Conservation (phyloP, 2,329 filamentous ascomycete species). For the Septoria petroselini region DNA sequence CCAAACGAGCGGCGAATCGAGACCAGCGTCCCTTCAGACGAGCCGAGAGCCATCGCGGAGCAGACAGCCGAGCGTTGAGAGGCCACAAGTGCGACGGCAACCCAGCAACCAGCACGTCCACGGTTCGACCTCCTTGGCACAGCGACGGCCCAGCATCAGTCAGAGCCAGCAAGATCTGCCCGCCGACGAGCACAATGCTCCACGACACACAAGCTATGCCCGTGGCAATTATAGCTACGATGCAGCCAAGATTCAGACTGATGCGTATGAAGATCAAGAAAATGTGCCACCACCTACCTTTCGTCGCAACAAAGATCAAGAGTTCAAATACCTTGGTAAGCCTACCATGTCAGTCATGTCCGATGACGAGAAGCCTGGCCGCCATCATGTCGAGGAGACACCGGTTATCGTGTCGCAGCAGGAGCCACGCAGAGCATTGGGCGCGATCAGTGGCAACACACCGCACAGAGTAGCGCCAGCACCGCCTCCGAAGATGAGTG, state of each 20-base stretch:
- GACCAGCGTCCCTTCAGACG: conserved; percentile 33
- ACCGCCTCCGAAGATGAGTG: conserved; percentile 93
- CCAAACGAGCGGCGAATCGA: conserved; percentile 30
- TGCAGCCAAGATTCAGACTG: conserved; percentile 52
- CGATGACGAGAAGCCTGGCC: conserved; percentile 44
- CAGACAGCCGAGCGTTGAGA: conserved; percentile 35
- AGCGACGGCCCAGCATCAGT: conserved; percentile 31
- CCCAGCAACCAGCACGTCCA: conserved; percentile 27
- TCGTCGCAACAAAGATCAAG: conserved; percentile 58
- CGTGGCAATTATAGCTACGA: conserved; percentile 49
- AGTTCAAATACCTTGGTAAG: conserved; percentile 56
- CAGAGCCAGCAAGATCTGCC: conserved; percentile 24
- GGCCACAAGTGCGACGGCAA: conserved; percentile 26
- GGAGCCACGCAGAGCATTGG: conserved; percentile 48
- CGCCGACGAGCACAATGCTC: conserved; percentile 35
- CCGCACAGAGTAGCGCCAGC: conserved; percentile 71
- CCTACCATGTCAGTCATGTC: conserved; percentile 53
- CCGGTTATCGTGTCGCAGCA: conserved; percentile 38
- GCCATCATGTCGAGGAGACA: conserved; percentile 43
- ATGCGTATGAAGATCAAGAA: conserved; percentile 73
- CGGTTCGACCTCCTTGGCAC: conserved; percentile 14
- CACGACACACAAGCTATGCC: conserved; percentile 40
- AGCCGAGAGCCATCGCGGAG: conserved; percentile 31
- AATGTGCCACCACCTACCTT: conserved; percentile 73
- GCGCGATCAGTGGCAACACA: conserved; percentile 62